Evolutionary conservation across 495 filamentous ascomycete genomes (phyloP).

Genomic region (Evernia prunastri): DNA sequence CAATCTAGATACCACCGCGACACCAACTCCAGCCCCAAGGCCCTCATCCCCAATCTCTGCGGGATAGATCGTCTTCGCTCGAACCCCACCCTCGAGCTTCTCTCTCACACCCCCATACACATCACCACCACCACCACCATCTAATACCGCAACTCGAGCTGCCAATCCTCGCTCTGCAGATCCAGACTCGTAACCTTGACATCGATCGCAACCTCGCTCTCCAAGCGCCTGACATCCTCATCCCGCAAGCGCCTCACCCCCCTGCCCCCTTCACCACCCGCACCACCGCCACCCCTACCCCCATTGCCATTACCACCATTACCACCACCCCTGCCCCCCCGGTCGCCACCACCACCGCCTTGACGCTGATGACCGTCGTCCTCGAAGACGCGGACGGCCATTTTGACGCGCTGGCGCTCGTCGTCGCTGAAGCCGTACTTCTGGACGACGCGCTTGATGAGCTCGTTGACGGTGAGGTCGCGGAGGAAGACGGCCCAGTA

Average conservation of each 20-base stretch:
- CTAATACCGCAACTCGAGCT: slow-evolving; percentile 4
- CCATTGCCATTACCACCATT: too few species aligned
- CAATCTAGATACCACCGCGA: too few species aligned
- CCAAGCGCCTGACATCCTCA: background rate
- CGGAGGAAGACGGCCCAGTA: slow-evolving; percentile 7
- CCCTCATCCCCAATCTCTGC: too few species aligned
- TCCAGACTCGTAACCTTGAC: background rate
- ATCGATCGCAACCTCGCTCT: background rate
- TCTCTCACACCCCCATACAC: background rate
- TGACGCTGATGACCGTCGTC: background rate
- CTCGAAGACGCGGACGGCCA: background rate
- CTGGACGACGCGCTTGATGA: slow-evolving; percentile 6
- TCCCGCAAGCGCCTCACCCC: background rate
- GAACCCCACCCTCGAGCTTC: too few species aligned
- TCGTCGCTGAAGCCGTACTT: slow-evolving; percentile 3
- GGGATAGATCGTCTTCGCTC: too few species aligned
- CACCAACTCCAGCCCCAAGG: too few species aligned
- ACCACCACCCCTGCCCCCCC: too few species aligned
- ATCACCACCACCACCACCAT: background rate
- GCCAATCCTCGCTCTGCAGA: background rate
- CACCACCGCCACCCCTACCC: too few species aligned
- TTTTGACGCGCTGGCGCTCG: background rate
- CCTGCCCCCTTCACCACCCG: too few species aligned
- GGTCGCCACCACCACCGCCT: too few species aligned
- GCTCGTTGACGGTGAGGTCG: background rate